Conservation (phyloP, 108 stramenopile species). For the Cyclostephanos invisitatus region DNA sequence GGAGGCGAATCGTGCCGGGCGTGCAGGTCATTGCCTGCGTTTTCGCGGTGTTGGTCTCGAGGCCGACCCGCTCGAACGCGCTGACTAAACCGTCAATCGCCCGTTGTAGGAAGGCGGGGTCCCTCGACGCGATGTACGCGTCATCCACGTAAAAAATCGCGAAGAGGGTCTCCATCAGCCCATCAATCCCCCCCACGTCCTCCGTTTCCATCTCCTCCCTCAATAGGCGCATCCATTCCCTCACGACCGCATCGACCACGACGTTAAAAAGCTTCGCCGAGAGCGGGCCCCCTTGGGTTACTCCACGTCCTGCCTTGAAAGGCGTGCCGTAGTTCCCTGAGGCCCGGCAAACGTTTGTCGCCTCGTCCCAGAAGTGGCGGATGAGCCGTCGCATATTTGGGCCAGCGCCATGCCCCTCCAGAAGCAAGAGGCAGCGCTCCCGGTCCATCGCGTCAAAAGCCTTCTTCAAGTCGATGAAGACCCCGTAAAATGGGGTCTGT, state of each 20-base stretch:
- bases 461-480: constrained; percentile 30
- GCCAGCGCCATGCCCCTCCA: constrained; percentile 25
- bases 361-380: constrained; percentile 10
- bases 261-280: constrained; percentile 36
- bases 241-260: constrained; percentile 29
- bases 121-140: too few species aligned
- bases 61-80: too few species aligned
- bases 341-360: constrained; percentile 1
- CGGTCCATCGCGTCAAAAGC: too few species aligned
- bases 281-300: constrained; percentile 35
- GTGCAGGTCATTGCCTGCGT: not conserved
- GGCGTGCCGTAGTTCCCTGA: constrained; percentile 18
- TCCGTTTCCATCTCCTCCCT: too few species aligned
- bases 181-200: not conserved
- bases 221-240: constrained; percentile 14
- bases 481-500: too few species aligned
- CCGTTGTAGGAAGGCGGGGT: too few species aligned
- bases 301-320: constrained; percentile 27
- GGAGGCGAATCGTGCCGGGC: not conserved
- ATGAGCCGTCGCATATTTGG: constrained; percentile 10
- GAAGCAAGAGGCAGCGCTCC: constrained; percentile 8
- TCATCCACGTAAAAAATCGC: too few species aligned
- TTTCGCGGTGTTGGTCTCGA: too few species aligned
- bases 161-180: constrained; percentile 7
- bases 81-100: too few species aligned